Evolutionary conservation across 1,284 basidiomycete genomes (phyloP).

Genomic region (Malassezia nana): DNA sequence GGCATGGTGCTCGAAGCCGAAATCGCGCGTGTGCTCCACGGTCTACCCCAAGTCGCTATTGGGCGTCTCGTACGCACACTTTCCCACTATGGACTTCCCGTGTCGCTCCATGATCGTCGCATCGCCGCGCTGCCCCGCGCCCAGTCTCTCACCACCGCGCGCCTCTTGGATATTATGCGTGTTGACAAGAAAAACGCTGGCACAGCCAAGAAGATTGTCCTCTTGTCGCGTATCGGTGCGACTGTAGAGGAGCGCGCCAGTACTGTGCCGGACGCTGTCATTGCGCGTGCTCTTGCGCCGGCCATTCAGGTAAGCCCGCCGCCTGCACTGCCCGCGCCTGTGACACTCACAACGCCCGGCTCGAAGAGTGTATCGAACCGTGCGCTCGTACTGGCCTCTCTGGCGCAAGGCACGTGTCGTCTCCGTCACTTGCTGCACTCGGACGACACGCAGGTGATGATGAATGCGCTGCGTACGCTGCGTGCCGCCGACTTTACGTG

Average conservation of each 20-base stretch:
- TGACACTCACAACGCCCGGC: constrained; percentile 83
- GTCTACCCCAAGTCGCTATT: constrained; percentile 44
- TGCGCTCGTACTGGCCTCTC: constrained; percentile 82
- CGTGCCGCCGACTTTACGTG: constrained; percentile 78
- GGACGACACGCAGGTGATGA: constrained; percentile 98
- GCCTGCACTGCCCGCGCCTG: constrained; percentile 33
- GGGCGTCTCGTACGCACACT: constrained; percentile 39
- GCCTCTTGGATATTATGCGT: constrained; percentile 76
- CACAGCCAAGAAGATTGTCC: constrained; percentile 79
- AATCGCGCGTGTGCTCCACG: constrained; percentile 35
- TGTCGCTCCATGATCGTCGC: constrained; percentile 37
- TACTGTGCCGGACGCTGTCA: constrained; percentile 55
- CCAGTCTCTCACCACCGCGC: constrained; percentile 62
- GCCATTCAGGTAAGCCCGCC: constrained; percentile 51
- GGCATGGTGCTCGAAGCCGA: constrained; percentile 48
- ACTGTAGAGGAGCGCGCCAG: constrained; percentile 88
- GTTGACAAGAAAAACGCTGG: constrained; percentile 97
- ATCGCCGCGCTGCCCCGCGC: constrained; percentile 59
- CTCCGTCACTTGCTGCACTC: constrained; percentile 86
- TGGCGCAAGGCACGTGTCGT: constrained; percentile 76
- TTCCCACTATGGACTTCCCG: constrained; percentile 42
- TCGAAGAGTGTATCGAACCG: constrained; percentile 96
- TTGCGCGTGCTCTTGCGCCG: constrained; percentile 54
- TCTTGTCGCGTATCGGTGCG: constrained; percentile 78
- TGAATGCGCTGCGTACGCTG: constrained; percentile 66